Percentiles rank a stretch among this genome's conserved stretches.
These are phyloP conservation scores for Neonothopanus nambi DNA, from an alignment of 1,284 basidiomycete genomes.

Conservation along the genomic window DNA sequence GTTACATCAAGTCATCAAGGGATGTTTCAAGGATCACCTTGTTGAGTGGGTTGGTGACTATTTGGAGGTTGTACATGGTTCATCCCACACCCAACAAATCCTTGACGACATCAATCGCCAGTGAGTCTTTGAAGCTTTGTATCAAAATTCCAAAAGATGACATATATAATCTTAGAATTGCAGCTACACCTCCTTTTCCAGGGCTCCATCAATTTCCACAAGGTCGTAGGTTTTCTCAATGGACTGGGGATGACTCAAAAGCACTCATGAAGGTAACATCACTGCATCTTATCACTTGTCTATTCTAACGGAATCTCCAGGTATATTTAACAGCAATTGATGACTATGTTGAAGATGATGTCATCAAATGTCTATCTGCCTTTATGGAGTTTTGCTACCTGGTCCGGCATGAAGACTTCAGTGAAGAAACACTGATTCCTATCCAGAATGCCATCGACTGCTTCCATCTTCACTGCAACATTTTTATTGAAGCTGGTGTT, in stretches of 20 bases:
- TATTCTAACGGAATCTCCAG: constrained; percentile 14
- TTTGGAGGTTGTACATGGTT: constrained; percentile 16
- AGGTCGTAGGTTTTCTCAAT: constrained; percentile 30
- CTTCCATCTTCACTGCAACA: constrained; percentile 18
- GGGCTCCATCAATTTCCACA: constrained; percentile 28
- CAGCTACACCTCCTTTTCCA: constrained; percentile 22
- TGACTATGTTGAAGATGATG: constrained; percentile 23
- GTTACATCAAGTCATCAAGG: constrained; percentile 32
- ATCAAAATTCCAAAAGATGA: too few species aligned
- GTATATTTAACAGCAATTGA: constrained; percentile 30
- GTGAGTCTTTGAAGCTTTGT: constrained; percentile 14
- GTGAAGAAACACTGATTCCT: constrained; percentile 18
- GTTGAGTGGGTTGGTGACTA: constrained; percentile 27
- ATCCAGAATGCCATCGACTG: constrained; percentile 22
- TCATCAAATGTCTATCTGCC: constrained; percentile 22
- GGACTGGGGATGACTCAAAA: constrained; percentile 33
- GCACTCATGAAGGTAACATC: constrained; percentile 29
- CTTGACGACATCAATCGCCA: constrained; percentile 30
- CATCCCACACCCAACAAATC: constrained; percentile 19
- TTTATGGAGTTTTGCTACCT: constrained; percentile 36
- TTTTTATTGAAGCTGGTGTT: constrained; percentile 16
- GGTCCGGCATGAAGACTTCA: constrained; percentile 23
- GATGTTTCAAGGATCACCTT: constrained; percentile 31
- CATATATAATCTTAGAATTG: neutral
- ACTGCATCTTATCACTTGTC: too few species aligned